These are phyloP conservation scores for Schrenkiella parvula DNA, from an alignment of 345 rosid genomes.

Conservation along the genomic window DNA sequence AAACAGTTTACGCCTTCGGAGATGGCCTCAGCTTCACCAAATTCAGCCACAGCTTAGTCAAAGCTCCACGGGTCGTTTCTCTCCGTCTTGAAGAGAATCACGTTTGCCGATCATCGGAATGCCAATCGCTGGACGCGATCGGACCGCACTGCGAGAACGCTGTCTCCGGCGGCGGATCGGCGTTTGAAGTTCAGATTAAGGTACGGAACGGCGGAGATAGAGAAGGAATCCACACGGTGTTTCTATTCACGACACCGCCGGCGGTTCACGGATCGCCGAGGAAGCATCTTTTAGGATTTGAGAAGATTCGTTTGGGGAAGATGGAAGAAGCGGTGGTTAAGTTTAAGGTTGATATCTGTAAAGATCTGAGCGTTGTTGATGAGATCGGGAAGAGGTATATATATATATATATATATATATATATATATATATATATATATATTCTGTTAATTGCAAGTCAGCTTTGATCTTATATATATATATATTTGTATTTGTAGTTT, in stretches of 20 bases:
- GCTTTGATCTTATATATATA: no score
- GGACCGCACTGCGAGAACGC: slow-evolving; percentile 49
- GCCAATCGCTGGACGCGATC: slow-evolving; percentile 55
- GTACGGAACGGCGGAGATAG: slow-evolving; percentile 51
- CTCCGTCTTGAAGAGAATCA: slow-evolving; percentile 49
- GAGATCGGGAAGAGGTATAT: slow-evolving; percentile 52
- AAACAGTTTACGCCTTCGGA: slow-evolving; percentile 75
- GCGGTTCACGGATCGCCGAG: slow-evolving; percentile 61
- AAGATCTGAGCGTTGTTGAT: slow-evolving; percentile 76
- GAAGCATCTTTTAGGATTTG: slow-evolving; percentile 70
- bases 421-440: background rate
- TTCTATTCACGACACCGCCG: slow-evolving; percentile 52
- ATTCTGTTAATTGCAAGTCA: background rate
- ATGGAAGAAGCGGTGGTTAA: slow-evolving; percentile 42
- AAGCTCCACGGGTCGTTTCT: slow-evolving; percentile 55
- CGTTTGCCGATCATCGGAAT: slow-evolving; percentile 49
- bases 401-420: background rate
- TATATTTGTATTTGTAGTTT: background rate
- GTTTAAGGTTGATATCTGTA: slow-evolving; percentile 69
- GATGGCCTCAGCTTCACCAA: slow-evolving; percentile 75
- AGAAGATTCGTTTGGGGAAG: slow-evolving; percentile 57
- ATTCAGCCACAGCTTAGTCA: slow-evolving; percentile 42
- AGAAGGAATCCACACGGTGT: slow-evolving; percentile 61
- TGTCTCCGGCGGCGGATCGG: slow-evolving; percentile 5
- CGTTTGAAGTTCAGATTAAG: slow-evolving; percentile 49